Evolutionary conservation across 768 basidiomycete genomes (phyloP), one percentile per base, ranked within the genome.

Genomic region (Amanita jacksonii): DNA sequence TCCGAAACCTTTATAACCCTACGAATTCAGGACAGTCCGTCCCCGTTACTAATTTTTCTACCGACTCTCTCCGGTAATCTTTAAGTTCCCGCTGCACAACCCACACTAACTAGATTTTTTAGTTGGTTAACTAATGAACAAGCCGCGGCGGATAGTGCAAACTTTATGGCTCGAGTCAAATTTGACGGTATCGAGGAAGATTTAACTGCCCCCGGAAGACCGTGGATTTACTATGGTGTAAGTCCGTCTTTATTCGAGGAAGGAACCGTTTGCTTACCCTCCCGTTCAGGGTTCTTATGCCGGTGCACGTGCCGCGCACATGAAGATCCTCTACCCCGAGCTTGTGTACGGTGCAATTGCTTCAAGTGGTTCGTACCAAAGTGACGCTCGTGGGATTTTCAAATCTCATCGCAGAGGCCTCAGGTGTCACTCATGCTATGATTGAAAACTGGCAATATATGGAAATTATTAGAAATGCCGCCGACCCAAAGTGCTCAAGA

Each of bases 161-260:
- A 85, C 61, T 96, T 99, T 57, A 90, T 96, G 76, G 66, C 73
- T 5, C 75, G 81, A 47, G 77, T 94, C 56, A 74, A 79, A 53
- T 83, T 93, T 52, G 61, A 70, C 8, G 84, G 78, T 1, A 76
- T 91, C 38, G 63, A 73, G 2, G 80, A 82, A 54, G 75, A 85
- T 54, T 54, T 89, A 51, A 83, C 81, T n/a, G 74, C 87, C 10
- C 76, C 83, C 12, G 64, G 63, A 23, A 81, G 81, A 1, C 85
- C 87, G 7, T 91, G 88, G 88, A 89, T 91, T 45, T 91, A 94
- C 58, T 94, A 94, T 55, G 94, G 94, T 10, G 92, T 89, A 59
- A 32, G 77, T 53, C 15, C 22, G 48, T 8, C 19, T 18, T 38
- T 16, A 42, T 23, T 6, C 28, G 33, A 22, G n/a, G 7, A 32